Conservation (phyloP, 2,329 filamentous ascomycete genomes). For the Aspergillus fijiensis region DNA sequence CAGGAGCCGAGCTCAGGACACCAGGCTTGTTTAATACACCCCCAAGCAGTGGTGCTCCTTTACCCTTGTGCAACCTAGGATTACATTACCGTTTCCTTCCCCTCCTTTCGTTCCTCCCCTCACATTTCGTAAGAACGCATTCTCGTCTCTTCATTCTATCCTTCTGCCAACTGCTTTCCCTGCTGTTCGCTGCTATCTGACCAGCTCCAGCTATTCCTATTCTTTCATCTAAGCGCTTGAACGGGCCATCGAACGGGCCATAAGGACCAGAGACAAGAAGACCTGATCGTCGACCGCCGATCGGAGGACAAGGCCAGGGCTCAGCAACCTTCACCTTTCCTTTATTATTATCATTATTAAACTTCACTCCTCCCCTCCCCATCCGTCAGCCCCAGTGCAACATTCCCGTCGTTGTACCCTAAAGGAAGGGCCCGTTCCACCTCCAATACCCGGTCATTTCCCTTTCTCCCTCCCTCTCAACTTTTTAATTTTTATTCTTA, state of each 20-base stretch:
- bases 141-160: neutral
- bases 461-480: neutral
- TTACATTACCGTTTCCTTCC: neutral
- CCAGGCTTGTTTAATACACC: neutral
- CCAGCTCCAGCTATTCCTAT: neutral
- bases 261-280: neutral
- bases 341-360: slow-evolving; percentile 7
- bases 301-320: neutral
- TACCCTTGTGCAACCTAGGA: neutral
- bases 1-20: slow-evolving; percentile 10
- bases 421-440: slow-evolving; percentile 2
- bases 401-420: slow-evolving; percentile 4
- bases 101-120: neutral
- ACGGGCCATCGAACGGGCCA: neutral
- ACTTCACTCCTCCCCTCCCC: slow-evolving; percentile 1
- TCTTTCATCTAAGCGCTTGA: slow-evolving; percentile 1
- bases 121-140: neutral
- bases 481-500: neutral
- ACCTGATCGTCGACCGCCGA: slow-evolving; percentile 6
- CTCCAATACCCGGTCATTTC: neutral
- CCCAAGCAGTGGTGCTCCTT: neutral
- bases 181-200: neutral
- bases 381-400: slow-evolving; percentile 10
- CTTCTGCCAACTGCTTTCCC: neutral
- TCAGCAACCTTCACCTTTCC: neutral